These are phyloP conservation scores for Pichia phayaonensis DNA, from an alignment of 805 yeast genomes.

Conservation along the genomic window DNA sequence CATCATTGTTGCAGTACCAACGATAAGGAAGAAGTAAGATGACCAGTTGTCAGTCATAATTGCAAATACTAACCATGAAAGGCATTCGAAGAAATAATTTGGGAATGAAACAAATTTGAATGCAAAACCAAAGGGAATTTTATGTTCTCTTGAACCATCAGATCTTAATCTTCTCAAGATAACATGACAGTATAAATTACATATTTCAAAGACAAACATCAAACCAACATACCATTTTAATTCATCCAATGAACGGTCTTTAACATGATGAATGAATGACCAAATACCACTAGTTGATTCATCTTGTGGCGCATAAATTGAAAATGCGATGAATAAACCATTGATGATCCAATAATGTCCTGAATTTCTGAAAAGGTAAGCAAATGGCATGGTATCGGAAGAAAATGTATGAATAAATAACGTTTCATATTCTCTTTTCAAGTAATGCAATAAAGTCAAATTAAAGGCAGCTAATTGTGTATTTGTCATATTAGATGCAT, in stretches of 20 bases:
- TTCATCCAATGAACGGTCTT: slow-evolving; percentile 29
- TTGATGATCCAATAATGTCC: slow-evolving; percentile 90
- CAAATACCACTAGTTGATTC: slow-evolving; percentile 16
- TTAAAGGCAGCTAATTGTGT: slow-evolving; percentile 49
- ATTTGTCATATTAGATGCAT: slow-evolving; percentile 34
- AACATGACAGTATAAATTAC: slow-evolving; percentile 67
- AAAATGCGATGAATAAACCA: slow-evolving; percentile 42
- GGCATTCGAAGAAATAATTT: slow-evolving; percentile 82
- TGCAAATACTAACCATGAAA: slow-evolving; percentile 68
- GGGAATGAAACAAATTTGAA: slow-evolving; percentile 83
- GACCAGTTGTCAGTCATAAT: slow-evolving; percentile 72
- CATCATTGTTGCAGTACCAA: slow-evolving; percentile 79
- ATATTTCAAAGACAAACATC: slow-evolving; percentile 56
- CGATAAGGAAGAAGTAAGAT: slow-evolving; percentile 59
- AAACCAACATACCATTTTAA: slow-evolving; percentile 31
- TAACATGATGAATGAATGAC: slow-evolving; percentile 37
- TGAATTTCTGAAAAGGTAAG: slow-evolving; percentile 81
- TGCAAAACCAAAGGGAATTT: slow-evolving; percentile 77
- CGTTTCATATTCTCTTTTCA: slow-evolving; percentile 87
- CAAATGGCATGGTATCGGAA: slow-evolving; percentile 84
- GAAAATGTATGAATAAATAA: slow-evolving; percentile 79
- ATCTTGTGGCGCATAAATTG: slow-evolving; percentile 26
- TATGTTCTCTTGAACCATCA: slow-evolving; percentile 49
- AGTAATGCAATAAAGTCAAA: slow-evolving; percentile 64
- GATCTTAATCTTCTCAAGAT: slow-evolving; percentile 54